A percentile compares a stretch with the other conserved stretches of the same genome.
phyloP scores from a whole-genome alignment of 257 asterid species.

The Thymus quinquecostatus region DNA sequence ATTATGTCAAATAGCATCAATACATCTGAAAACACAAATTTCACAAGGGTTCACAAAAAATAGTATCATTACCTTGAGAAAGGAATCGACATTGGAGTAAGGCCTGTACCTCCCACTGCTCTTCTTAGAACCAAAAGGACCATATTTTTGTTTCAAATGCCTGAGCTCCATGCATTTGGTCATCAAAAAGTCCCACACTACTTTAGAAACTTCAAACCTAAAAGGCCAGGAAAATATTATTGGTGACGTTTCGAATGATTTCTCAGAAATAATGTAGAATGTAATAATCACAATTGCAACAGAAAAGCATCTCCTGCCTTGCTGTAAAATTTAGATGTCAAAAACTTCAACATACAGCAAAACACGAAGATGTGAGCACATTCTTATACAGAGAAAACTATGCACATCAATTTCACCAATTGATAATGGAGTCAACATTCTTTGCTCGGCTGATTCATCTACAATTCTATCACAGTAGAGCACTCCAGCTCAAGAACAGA shows the following conservation, averaged over 20 bases:
- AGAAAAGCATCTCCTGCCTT: slow-evolving; percentile 4
- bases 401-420: not conserved
- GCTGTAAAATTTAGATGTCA: not conserved
- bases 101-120: slow-evolving; percentile 88
- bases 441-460: not conserved
- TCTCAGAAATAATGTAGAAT: slow-evolving; percentile 3
- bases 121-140: slow-evolving; percentile 65
- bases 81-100: slow-evolving; percentile 88
- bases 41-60: not conserved
- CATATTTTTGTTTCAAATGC: slow-evolving; percentile 55
- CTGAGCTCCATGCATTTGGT: slow-evolving; percentile 71
- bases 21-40: not conserved
- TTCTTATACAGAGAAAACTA: not conserved
- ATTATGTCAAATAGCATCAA: not conserved
- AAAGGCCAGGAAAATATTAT: slow-evolving; percentile 23
- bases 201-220: slow-evolving; percentile 77
- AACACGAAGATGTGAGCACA: not conserved
- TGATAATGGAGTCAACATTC: not conserved
- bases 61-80: slow-evolving; percentile 67
- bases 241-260: slow-evolving; percentile 17
- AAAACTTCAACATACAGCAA: slow-evolving; percentile 15
- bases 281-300: not conserved
- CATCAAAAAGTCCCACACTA: slow-evolving; percentile 68
- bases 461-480: not conserved
- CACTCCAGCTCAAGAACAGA: not conserved